Conservation (phyloP, 1,139 yeast genomes). For the Kodamaea fungicola region DNA sequence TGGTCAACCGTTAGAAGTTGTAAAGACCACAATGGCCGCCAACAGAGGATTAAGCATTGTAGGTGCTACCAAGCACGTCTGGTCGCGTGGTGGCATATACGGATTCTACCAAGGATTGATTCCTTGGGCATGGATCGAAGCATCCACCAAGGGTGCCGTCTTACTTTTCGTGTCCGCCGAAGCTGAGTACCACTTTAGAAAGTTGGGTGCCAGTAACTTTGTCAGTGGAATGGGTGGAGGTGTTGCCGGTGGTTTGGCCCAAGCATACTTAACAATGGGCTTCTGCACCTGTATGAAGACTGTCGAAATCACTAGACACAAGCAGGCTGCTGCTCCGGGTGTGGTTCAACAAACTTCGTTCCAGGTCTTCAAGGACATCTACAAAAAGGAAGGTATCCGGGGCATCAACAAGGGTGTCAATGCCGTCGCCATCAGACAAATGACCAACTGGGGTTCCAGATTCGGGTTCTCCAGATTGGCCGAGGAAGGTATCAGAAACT, state of each 20-base stretch:
- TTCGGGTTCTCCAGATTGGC: conserved; percentile 91
- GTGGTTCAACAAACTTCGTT: conserved; percentile 68
- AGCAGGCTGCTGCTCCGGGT: conserved; percentile 69
- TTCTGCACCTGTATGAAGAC: conserved; percentile 98
- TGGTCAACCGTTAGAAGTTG: conserved; percentile 95
- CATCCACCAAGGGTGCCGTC: conserved; percentile 99
- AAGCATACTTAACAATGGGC: conserved; percentile 94
- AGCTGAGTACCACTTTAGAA: conserved; percentile 73
- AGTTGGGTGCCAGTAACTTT: conserved; percentile 66
- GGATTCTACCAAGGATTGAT: conserved; percentile 97
- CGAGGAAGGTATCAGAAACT: conserved; percentile 72
- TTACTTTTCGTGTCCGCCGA: conserved; percentile 89
- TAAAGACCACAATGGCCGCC: conserved; percentile 98
- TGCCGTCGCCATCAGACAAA: conserved; percentile 98
- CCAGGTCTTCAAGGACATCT: conserved; percentile 83
- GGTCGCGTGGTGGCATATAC: conserved; percentile 87
- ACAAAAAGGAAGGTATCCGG: conserved; percentile 77
- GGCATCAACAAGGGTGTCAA: conserved; percentile 98
- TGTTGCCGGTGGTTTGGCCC: conserved; percentile 92
- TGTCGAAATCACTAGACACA: conserved; percentile 89
- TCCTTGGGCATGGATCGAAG: conserved; percentile 99
- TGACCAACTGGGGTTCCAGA: conserved; percentile 99
- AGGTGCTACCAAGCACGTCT: conserved; percentile 70
- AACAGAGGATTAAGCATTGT: conserved; percentile 69
- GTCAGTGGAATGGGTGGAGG: conserved; percentile 94